Percentiles rank a stretch among this genome's conserved stretches.
phyloP scores from a whole-genome alignment of 768 basidiomycete genomes.

The Pleurotus sapidus region DNA sequence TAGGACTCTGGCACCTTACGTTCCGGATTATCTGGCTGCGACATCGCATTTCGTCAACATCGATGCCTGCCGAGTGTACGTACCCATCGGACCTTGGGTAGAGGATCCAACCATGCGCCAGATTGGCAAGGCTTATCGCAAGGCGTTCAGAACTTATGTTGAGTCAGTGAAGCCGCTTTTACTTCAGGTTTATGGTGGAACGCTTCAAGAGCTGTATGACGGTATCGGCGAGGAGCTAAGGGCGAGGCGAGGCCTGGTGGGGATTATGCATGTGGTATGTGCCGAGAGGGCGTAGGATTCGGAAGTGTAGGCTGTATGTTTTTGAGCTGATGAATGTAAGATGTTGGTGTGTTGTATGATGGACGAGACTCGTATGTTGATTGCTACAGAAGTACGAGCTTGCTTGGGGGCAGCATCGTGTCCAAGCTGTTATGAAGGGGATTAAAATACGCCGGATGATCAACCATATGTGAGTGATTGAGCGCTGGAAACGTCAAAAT shows the following conservation, averaged over 20 bases:
- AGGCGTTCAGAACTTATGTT: slow-evolving; percentile 37
- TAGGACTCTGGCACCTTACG: slow-evolving; percentile 27
- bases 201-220: slow-evolving; percentile 27
- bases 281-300: slow-evolving; percentile 19
- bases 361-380: too few species aligned
- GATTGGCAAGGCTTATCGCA: slow-evolving; percentile 42
- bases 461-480: neutral
- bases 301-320: neutral
- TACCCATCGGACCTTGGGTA: slow-evolving; percentile 62
- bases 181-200: slow-evolving; percentile 31
- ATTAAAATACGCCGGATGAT: too few species aligned
- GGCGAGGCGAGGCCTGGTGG: slow-evolving; percentile 43
- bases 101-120: slow-evolving; percentile 24
- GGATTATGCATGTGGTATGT: slow-evolving; percentile 48
- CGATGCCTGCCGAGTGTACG: slow-evolving; percentile 25
- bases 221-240: slow-evolving; percentile 46
- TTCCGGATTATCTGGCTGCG: slow-evolving; percentile 34
- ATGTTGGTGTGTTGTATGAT: neutral
- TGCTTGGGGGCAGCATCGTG: too few species aligned
- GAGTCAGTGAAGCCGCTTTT: slow-evolving; percentile 50
- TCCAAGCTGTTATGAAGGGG: too few species aligned
- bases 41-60: slow-evolving; percentile 42
- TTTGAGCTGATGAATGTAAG: neutral
- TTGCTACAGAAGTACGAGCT: too few species aligned
- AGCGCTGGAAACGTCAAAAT: slow-evolving; percentile 1